A percentile compares a stretch with the other conserved stretches of the same genome.
phyloP scores from a whole-genome alignment of 495 filamentous ascomycete species.

The Trichoderma reesei region DNA sequence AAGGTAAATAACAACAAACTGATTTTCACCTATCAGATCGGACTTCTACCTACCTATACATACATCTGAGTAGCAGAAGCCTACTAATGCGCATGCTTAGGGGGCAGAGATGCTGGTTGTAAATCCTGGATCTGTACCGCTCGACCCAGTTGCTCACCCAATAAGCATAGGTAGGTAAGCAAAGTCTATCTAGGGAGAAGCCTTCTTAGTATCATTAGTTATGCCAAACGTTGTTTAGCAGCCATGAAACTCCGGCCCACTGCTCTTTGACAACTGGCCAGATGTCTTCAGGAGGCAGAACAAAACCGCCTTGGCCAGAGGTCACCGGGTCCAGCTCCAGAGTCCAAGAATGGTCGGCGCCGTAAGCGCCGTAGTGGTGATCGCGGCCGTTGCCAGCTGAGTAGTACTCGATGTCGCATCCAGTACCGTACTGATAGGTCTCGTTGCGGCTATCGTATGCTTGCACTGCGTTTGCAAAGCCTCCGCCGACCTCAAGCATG shows the following conservation, averaged over 20 bases:
- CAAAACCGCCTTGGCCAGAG: conserved; percentile 38
- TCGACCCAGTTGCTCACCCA: too few relatives aligned
- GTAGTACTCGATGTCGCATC: conserved; percentile 48
- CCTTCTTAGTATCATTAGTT: background rate
- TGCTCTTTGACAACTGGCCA: background rate
- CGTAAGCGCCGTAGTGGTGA: conserved; percentile 41
- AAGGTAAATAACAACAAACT: too few relatives aligned
- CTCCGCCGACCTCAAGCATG: background rate
- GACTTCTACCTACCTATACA: too few relatives aligned
- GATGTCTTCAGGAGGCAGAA: conserved; percentile 36
- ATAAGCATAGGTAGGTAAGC: too few relatives aligned
- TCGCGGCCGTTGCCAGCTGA: conserved; percentile 46
- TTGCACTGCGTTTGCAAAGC: background rate
- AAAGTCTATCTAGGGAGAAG: too few relatives aligned
- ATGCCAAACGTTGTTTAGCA: background rate
- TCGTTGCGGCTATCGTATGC: background rate
- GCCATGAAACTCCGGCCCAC: background rate
- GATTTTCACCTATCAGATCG: too few relatives aligned
- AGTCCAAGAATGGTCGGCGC: conserved; percentile 46
- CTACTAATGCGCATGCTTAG: too few relatives aligned
- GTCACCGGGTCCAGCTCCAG: conserved; percentile 38
- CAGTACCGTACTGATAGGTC: conserved; percentile 34
- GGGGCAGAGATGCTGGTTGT: too few relatives aligned
- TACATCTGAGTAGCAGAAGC: too few relatives aligned
- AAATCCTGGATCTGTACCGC: too few relatives aligned